These are phyloP conservation scores for Parachaetomium inaequale DNA, from an alignment of 495 filamentous ascomycete genomes.

Conservation along the genomic window DNA sequence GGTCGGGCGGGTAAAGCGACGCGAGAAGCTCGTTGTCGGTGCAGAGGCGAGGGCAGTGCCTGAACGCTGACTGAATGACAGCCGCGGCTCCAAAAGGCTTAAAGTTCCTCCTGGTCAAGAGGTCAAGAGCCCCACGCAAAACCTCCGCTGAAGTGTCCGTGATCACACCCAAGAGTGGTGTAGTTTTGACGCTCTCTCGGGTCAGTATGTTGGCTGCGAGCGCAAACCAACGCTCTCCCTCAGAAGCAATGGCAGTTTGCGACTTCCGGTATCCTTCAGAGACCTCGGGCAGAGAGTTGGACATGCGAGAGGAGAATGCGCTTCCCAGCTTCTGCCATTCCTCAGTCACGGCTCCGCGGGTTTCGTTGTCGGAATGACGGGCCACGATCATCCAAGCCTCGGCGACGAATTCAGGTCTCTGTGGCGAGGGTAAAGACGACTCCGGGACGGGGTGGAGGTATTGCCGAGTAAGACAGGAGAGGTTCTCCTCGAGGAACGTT, in stretches of 20 bases:
- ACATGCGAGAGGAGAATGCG: conserved; percentile 57
- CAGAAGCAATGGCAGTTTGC: conserved; percentile 59
- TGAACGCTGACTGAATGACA: conserved; percentile 49
- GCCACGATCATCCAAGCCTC: conserved; percentile 31
- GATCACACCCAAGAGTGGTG: conserved; percentile 12
- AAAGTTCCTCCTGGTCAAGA: conserved; percentile 57
- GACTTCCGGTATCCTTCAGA: conserved; percentile 69
- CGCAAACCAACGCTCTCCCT: conserved; percentile 60
- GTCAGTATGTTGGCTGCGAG: conserved; percentile 48
- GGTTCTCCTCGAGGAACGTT: conserved; percentile 44
- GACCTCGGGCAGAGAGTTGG: conserved; percentile 69
- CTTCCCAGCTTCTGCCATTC: conserved; percentile 56
- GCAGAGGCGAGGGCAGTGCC: conserved; percentile 30
- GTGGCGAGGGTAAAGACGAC: conserved; percentile 33
- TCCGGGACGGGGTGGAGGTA: conserved; percentile 40
- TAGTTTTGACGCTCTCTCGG: background rate
- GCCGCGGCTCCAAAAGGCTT: conserved; percentile 79
- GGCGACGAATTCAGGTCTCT: conserved; percentile 29
- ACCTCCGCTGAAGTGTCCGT: conserved; percentile 25
- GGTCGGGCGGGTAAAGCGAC: conserved; percentile 21
- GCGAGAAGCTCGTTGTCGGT: conserved; percentile 11
- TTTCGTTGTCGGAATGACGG: conserved; percentile 25
- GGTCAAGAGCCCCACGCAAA: conserved; percentile 31
- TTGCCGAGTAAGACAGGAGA: conserved; percentile 40
- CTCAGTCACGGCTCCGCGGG: conserved; percentile 11